These are phyloP conservation scores for Apostasia ramifera DNA, from an alignment of 106 monocot species.

Conservation along the genomic window DNA sequence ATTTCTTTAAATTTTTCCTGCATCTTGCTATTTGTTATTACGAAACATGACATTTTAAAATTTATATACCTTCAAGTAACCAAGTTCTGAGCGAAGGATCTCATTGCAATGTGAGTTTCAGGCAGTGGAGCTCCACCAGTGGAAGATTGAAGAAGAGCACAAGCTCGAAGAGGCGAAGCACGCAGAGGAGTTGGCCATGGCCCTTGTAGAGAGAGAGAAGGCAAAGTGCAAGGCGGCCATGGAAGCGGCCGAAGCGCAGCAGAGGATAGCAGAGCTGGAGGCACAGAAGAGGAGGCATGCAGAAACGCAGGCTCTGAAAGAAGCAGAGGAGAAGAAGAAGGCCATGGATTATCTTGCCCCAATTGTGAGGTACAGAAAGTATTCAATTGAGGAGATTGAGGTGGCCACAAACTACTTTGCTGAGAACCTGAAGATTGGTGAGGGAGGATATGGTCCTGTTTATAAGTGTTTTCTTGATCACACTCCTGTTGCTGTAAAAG, in stretches of 20 bases:
- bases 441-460: conserved; percentile 28
- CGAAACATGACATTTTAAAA: too few relatives aligned
- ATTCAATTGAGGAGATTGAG: conserved; percentile 25
- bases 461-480: conserved; percentile 26
- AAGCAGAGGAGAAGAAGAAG: conserved; percentile 11
- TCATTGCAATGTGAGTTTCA: not conserved
- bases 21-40: too few relatives aligned
- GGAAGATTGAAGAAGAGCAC: conserved; percentile 31
- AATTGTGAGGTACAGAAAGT: conserved; percentile 17
- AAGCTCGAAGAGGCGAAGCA: conserved; percentile 16
- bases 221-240: conserved; percentile 19
- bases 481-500: conserved; percentile 28
- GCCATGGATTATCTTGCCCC: not conserved
- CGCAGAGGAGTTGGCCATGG: conserved; percentile 13
- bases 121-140: conserved; percentile 15
- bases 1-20: too few relatives aligned
- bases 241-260: conserved; percentile 14
- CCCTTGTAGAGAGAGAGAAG: conserved; percentile 15
- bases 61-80: too few relatives aligned
- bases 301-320: conserved; percentile 11
- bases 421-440: conserved; percentile 16
- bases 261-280: conserved; percentile 26
- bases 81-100: not conserved
- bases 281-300: conserved; percentile 17
- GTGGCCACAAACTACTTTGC: conserved; percentile 16